A percentile compares a stretch with the other conserved stretches of the same genome.
These are phyloP conservation scores for Clarireedia monteithiana DNA, from an alignment of 2,329 filamentous ascomycete species.

Conservation along the genomic window DNA sequence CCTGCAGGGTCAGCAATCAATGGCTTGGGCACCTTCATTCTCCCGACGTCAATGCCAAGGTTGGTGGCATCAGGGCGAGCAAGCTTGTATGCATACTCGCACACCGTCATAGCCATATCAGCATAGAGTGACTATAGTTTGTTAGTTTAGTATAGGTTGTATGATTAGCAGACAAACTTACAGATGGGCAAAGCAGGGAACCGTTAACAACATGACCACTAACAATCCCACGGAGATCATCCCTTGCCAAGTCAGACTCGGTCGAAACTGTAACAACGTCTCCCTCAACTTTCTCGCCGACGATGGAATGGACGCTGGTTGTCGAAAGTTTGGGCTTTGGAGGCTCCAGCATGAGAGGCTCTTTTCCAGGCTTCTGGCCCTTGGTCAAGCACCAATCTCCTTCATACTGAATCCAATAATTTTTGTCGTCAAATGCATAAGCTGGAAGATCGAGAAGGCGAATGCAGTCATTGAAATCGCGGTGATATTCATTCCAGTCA, in stretches of 20 bases:
- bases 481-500: conserved; percentile 65
- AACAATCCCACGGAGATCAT: conserved; percentile 31
- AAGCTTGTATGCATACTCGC: conserved; percentile 46
- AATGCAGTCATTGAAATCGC: conserved; percentile 49
- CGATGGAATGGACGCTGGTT: conserved; percentile 31
- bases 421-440: conserved; percentile 64
- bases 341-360: conserved; percentile 48
- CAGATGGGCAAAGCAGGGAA: conserved; percentile 38
- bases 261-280: conserved; percentile 41
- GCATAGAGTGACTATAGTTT: conserved; percentile 40
- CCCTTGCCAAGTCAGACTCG: conserved; percentile 45
- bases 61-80: conserved; percentile 26
- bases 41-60: conserved; percentile 47
- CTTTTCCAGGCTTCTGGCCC: conserved; percentile 36
- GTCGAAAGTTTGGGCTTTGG: conserved; percentile 41
- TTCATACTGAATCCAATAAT: conserved; percentile 55
- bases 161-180: not conserved
- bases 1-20: conserved; percentile 43
- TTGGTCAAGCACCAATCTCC: conserved; percentile 64
- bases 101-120: conserved; percentile 51
- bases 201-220: conserved; percentile 52
- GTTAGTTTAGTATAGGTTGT: conserved; percentile 11
- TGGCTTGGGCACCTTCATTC: conserved; percentile 62
- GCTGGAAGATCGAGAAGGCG: conserved; percentile 56
- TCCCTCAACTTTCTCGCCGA: conserved; percentile 43